These are phyloP conservation scores for Aschersonia sp. DNA, from an alignment of 2,329 filamentous ascomycete species.

Conservation along the genomic window DNA sequence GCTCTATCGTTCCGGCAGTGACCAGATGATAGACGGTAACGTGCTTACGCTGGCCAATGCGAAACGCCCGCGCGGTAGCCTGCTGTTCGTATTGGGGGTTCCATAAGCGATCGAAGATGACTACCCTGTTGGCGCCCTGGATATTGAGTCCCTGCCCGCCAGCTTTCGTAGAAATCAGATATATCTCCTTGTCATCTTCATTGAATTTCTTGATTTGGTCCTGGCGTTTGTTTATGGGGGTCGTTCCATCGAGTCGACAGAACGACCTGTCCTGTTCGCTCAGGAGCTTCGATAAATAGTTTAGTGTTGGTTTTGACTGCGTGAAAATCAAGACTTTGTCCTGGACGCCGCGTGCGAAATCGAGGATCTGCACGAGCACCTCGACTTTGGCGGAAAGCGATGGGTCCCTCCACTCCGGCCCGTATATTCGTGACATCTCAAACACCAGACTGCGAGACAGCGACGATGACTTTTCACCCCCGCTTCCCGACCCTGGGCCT, in stretches of 20 bases:
- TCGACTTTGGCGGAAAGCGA: slow-evolving; percentile 52
- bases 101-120: slow-evolving; percentile 74
- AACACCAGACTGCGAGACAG: slow-evolving; percentile 14
- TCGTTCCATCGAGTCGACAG: slow-evolving; percentile 53
- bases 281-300: slow-evolving; percentile 52
- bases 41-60: slow-evolving; percentile 65
- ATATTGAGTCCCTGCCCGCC: slow-evolving; percentile 79
- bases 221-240: slow-evolving; percentile 43
- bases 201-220: slow-evolving; percentile 57
- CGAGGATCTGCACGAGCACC: slow-evolving; percentile 54
- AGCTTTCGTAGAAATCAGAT: slow-evolving; percentile 71
- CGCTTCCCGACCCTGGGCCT: slow-evolving; percentile 2
- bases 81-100: slow-evolving; percentile 76
- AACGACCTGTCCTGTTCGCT: slow-evolving; percentile 29
- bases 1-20: slow-evolving; percentile 66
- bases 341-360: slow-evolving; percentile 40
- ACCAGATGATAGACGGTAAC: slow-evolving; percentile 79
- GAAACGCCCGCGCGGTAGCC: slow-evolving; percentile 74
- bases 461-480: slow-evolving; percentile 2
- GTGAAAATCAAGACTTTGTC: slow-evolving; percentile 78
- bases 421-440: slow-evolving; percentile 19
- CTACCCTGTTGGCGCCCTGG: slow-evolving; percentile 66
- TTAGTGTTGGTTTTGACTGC: slow-evolving; percentile 52
- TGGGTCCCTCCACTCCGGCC: slow-evolving; percentile 27
- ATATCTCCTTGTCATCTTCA: slow-evolving; percentile 37